Base-by-base conservation (phyloP, 2,329 filamentous ascomycete species). In the Fusarium sp. region DNA sequence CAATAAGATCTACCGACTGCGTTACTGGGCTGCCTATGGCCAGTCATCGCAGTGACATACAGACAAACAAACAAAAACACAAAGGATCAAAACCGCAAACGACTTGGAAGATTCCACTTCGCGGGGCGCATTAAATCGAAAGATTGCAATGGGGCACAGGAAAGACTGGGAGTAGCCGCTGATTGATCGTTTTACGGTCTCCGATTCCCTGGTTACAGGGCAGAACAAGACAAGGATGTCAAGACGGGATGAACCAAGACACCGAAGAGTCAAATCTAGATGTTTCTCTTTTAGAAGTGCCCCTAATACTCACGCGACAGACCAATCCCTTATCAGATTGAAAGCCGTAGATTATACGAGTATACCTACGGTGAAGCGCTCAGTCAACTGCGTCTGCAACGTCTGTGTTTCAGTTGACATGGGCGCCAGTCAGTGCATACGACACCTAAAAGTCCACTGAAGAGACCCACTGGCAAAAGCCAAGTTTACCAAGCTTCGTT, bases 381-480 rank as follows among this genome's bases (percentile, higher is more conserved):
- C 23, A 50, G 48, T 41, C 18, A 28, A 21, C 49, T 53, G 23
- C 13, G 49, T 34, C 45, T 47, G 45, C 18, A 28, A 28, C 45
- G 49, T 53, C 34, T 53, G 23, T 42, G 49, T 42, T 53, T 53
- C 49, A 53, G 49, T 53, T 53, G 49, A 28, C 23, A 10, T 16
- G n/a, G 7, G 13, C 7, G 13, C 13, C 3, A 53, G 49, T 28
- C 49, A 42, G 23, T 53, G 49, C 49, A 18, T n/a, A 41, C 9
- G 9, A 18, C n/a, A 28, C 23, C 27, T 37, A 37, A 37, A 37
- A 51, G 3, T 10, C 9, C 6, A 51, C 12, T 14, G 14, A 23
- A 23, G 9, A 20, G 16, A 20, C 16, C 18, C 5, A 53, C 23
- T n/a, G 16, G 3, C 7, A 12, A 4, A 18, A 53, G 23, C 34